A percentile compares a stretch with the other conserved stretches of the same genome.
Conservation (phyloP, 2,329 filamentous ascomycete genomes). For the Fusarium nygamai region DNA sequence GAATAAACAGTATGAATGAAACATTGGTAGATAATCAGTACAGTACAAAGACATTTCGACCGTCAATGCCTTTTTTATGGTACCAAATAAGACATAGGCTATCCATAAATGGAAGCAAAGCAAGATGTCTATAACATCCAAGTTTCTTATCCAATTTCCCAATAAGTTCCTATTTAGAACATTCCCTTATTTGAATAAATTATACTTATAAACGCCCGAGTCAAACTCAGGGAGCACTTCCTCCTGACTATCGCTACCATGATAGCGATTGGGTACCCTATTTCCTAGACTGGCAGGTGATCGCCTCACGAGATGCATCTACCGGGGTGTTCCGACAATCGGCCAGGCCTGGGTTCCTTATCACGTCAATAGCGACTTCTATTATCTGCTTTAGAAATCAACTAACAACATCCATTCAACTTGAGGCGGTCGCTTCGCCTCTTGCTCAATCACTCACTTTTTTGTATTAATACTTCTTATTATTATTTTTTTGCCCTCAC, state of each 20-base stretch:
- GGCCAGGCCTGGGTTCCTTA: background rate
- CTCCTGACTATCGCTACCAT: background rate
- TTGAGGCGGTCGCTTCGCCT: background rate
- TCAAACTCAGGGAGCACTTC: background rate
- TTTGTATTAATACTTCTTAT: background rate
- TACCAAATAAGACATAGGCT: no score
- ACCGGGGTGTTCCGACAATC: slow-evolving; percentile 35
- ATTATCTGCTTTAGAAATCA: slow-evolving; percentile 10
- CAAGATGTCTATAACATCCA: background rate
- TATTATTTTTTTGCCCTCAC: background rate
- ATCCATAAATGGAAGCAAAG: no score
- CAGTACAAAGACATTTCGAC: background rate
- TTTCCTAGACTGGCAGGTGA: slow-evolving; percentile 38
- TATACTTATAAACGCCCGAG: background rate
- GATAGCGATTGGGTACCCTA: slow-evolving; percentile 33
- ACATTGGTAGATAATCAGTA: no score
- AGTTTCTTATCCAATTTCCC: background rate
- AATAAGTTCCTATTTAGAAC: background rate
- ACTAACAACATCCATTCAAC: background rate
- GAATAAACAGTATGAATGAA: background rate
- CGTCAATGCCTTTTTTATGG: no score
- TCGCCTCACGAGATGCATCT: slow-evolving; percentile 42
- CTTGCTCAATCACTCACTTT: background rate
- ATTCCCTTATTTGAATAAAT: background rate
- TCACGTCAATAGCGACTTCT: slow-evolving; percentile 34